Conservation (phyloP, 306 rosid species). For the Ceratonia siliqua region DNA sequence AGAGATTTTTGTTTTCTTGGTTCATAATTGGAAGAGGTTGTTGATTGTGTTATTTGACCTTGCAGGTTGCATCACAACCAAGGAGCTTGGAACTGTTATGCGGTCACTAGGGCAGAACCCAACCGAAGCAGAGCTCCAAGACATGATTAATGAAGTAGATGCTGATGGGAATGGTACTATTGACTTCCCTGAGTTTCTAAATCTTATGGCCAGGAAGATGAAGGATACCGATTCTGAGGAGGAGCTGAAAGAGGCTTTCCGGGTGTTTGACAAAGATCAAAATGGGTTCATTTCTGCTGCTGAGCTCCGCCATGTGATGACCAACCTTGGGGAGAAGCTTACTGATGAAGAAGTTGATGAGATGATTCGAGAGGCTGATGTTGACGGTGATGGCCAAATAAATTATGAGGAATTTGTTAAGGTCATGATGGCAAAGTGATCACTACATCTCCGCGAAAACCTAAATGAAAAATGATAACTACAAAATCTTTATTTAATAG, state of each 20-base stretch:
- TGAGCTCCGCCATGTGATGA: constrained; percentile 89
- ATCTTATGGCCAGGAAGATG: constrained; percentile 64
- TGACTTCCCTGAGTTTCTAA: constrained; percentile 60
- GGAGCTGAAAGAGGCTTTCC: constrained; percentile 82
- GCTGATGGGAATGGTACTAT: constrained; percentile 65
- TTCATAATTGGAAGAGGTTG: background rate
- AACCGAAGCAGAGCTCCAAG: constrained; percentile 67
- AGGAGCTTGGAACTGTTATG: constrained; percentile 91
- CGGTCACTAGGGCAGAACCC: constrained; percentile 65
- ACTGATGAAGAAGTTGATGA: constrained; percentile 85
- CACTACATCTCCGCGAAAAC: background rate
- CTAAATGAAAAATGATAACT: constrained; percentile 24
- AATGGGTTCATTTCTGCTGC: constrained; percentile 91
- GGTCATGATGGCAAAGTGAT: constrained; percentile 88
- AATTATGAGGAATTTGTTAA: constrained; percentile 82
- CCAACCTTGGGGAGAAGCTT: constrained; percentile 88
- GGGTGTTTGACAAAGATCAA: constrained; percentile 89
- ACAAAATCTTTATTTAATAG: constrained; percentile 37
- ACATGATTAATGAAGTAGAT: constrained; percentile 70
- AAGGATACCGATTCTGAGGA: constrained; percentile 88
- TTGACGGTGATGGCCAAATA: constrained; percentile 89
- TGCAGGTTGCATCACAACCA: constrained; percentile 86
- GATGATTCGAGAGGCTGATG: constrained; percentile 86
- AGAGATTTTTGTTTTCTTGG: background rate
- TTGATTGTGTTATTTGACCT: constrained; percentile 9